Evolutionary conservation across 2,329 filamentous ascomycete species (phyloP).

Genomic region (Neospermospora avenae): DNA sequence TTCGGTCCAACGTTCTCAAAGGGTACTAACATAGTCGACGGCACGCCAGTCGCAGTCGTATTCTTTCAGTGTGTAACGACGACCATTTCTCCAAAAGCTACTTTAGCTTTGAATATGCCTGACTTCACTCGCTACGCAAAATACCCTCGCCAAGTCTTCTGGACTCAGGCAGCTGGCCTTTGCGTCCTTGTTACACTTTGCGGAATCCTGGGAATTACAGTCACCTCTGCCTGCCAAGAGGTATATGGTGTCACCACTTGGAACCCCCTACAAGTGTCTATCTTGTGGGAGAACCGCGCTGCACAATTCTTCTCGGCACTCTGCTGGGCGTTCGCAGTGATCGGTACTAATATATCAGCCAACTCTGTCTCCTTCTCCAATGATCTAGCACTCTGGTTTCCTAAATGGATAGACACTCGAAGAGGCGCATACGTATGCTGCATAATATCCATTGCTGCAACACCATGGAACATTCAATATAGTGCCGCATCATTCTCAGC

Average conservation of each 20-base stretch:
- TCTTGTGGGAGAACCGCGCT: slow-evolving; percentile 29
- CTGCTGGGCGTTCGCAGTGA: slow-evolving; percentile 29
- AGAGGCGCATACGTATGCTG: slow-evolving; percentile 44
- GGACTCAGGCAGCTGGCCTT: slow-evolving; percentile 27
- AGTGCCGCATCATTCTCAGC: slow-evolving; percentile 29
- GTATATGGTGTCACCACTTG: slow-evolving; percentile 32
- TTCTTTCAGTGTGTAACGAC: slow-evolving; percentile 26
- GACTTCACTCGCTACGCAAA: slow-evolving; percentile 33
- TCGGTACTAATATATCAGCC: slow-evolving; percentile 41
- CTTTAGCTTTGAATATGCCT: slow-evolving; percentile 33
- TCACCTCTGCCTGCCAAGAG: slow-evolving; percentile 27
- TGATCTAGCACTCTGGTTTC: slow-evolving; percentile 45
- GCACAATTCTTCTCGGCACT: slow-evolving; percentile 34
- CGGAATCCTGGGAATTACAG: slow-evolving; percentile 27
- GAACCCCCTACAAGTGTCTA: slow-evolving; percentile 30
- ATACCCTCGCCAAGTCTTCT: slow-evolving; percentile 25
- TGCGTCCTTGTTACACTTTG: slow-evolving; percentile 27
- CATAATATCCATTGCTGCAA: slow-evolving; percentile 42
- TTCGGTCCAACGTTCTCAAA: slow-evolving; percentile 26
- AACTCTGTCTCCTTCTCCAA: slow-evolving; percentile 37
- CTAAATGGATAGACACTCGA: slow-evolving; percentile 48
- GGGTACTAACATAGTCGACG: slow-evolving; percentile 20
- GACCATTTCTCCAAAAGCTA: slow-evolving; percentile 26
- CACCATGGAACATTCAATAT: slow-evolving; percentile 46
- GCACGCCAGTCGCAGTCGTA: slow-evolving; percentile 18